These are phyloP conservation scores for Gentiana straminea DNA, from an alignment of 257 asterid species.

Conservation along the genomic window DNA sequence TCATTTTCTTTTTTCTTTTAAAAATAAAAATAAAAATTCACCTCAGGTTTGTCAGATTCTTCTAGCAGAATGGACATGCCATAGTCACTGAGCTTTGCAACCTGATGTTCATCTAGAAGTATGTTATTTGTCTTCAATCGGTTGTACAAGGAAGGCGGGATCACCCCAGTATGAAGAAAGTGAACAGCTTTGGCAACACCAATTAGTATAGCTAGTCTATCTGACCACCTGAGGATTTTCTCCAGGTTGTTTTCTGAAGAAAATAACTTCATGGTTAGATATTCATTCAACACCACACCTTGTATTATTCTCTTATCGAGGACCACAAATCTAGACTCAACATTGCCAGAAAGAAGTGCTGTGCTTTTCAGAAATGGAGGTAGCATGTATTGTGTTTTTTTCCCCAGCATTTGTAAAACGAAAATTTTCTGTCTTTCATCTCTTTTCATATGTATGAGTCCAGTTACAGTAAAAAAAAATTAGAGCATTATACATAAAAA, in stretches of 20 bases:
- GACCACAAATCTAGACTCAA: no score
- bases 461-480: no score
- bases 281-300: not conserved
- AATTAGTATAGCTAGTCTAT: constrained; percentile 72
- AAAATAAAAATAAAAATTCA: constrained; percentile 13
- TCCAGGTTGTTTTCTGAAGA: constrained; percentile 48
- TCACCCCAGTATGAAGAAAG: constrained; percentile 85
- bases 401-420: no score
- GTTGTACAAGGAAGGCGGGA: constrained; percentile 64
- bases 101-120: constrained; percentile 70
- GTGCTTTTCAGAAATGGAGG: no score
- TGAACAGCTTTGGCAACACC: constrained; percentile 88
- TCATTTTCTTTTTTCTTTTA: no score
- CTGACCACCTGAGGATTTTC: constrained; percentile 77
- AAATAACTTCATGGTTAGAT: constrained; percentile 11
- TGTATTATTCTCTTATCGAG: no score
- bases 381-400: no score
- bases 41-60: constrained; percentile 54
- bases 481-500: no score
- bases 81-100: constrained; percentile 86
- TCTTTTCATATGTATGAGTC: no score
- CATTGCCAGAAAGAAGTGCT: no score
- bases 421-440: no score
- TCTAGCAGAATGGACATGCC: constrained; percentile 83
- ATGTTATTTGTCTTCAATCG: constrained; percentile 64